These are phyloP conservation scores for Botrytis galanthina DNA, from an alignment of 2,329 filamentous ascomycete species.

Conservation along the genomic window DNA sequence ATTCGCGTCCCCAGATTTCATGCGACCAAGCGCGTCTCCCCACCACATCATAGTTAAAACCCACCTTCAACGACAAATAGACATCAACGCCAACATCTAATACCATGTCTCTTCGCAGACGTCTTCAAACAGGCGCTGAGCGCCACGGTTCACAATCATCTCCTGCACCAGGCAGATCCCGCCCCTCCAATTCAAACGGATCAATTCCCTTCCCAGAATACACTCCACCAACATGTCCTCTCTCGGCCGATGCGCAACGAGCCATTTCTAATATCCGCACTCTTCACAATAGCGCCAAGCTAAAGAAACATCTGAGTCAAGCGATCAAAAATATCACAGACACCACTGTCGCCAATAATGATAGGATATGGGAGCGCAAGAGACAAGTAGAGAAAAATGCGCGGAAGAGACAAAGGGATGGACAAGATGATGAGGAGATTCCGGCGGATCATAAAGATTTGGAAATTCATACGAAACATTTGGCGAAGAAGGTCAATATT, in stretches of 20 bases:
- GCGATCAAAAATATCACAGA: conserved; percentile 48
- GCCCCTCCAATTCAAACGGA: conserved; percentile 22
- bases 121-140: conserved; percentile 25
- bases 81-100: not conserved
- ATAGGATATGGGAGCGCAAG: conserved; percentile 44
- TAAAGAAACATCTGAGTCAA: conserved; percentile 49
- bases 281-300: conserved; percentile 42
- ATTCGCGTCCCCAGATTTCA: conserved; percentile 8
- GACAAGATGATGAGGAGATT: conserved; percentile 39
- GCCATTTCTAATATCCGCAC: conserved; percentile 47
- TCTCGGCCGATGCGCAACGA: conserved; percentile 47
- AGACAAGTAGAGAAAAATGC: conserved; percentile 28
- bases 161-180: conserved; percentile 24
- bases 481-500: conserved; percentile 47
- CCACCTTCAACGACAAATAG: not conserved
- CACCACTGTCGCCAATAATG: conserved; percentile 54
- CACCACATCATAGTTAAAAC: not conserved
- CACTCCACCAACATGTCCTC: conserved; percentile 50
- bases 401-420: conserved; percentile 36
- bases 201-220: conserved; percentile 47
- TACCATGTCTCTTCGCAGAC: conserved; percentile 30
- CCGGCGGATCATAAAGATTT: conserved; percentile 38
- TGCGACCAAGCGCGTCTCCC: conserved; percentile 10
- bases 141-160: conserved; percentile 26
- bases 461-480: conserved; percentile 42